Base-by-base conservation (phyloP, 768 basidiomycete genomes). In the Rubroboletus pulcherrimus region DNA sequence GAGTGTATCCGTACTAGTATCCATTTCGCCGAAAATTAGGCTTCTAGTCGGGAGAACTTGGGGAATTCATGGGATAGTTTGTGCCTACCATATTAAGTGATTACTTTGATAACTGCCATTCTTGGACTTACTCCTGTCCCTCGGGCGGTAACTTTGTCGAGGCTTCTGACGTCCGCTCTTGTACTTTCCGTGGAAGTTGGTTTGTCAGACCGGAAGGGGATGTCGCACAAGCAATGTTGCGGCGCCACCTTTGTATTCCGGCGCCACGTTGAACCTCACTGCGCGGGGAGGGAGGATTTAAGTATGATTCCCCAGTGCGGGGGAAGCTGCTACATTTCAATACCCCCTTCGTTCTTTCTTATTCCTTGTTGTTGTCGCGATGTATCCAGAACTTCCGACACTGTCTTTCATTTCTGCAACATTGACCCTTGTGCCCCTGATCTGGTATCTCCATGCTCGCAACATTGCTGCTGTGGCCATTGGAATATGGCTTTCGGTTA, bases 401-500 rank as follows among this genome's bases (percentile, higher is more conserved):
- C 54, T 81, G 35, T 79, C 81, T 21, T 76, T 84, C 60, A 54
- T 77, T 40, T 80, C 74, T 60, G 71, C 70, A n/a, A 66, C 51
- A 30, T 58, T 82, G 46, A 58, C 77, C 17, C 72, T 78, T 33
- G 65, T 78, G 39, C 76, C 72, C 34, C 49, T 73, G 54, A 54
- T 73, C 52, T 78, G 79, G 60, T 73, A 80, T 51, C 73, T 76
- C 33, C 62, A 37, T 21, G 70, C 75, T 57, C 71, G 66, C 42
- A 82, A 78, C 60, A 70, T 83, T 26, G 74, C 79, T 0, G 75
- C 70, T 33, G 58, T 81, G 10, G 75, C 81, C 47, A 75, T 85
- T 37, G 72, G 81, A 17, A 57, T 71, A 0, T 86, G 84, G 84
- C 74, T 85, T 5, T 65, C 77, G 24, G 60, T 76, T 5, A 71